Conservation (phyloP, 495 filamentous ascomycete genomes). For the Daldinia caldariorum region DNA sequence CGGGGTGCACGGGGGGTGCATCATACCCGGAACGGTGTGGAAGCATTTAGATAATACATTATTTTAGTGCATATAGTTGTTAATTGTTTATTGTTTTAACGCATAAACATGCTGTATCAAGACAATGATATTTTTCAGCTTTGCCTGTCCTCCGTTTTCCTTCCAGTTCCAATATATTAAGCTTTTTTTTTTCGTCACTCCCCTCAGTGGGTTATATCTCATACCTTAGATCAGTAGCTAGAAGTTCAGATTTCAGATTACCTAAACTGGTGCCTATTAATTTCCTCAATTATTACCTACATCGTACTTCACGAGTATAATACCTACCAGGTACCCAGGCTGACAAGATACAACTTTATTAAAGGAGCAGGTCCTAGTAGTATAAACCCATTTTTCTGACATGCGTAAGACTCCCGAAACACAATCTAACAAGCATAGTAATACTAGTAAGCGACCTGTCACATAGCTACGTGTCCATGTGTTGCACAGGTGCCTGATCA, state of each 20-base stretch:
- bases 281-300: not conserved
- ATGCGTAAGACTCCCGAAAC: constrained; percentile 19
- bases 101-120: not conserved
- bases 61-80: not conserved
- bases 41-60: not conserved
- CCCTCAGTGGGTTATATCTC: too few species aligned
- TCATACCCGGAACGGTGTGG: too few species aligned
- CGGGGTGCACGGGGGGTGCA: not conserved
- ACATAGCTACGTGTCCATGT: constrained; percentile 29
- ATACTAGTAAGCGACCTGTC: constrained; percentile 37
- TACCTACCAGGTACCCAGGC: not conserved
- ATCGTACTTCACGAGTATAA: not conserved
- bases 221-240: too few species aligned
- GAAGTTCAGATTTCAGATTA: too few species aligned
- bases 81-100: not conserved
- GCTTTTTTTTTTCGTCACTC: too few species aligned
- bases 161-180: too few species aligned
- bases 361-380: constrained; percentile 8
- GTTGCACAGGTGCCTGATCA: too few species aligned
- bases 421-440: constrained; percentile 28
- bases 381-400: constrained; percentile 10
- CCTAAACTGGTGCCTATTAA: too few species aligned
- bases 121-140: too few species aligned
- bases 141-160: too few species aligned
- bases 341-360: not conserved